Evolutionary conservation across 257 asterid species (phyloP), one percentile per base, ranked within the genome.

Genomic region (Datura wrightii): DNA sequence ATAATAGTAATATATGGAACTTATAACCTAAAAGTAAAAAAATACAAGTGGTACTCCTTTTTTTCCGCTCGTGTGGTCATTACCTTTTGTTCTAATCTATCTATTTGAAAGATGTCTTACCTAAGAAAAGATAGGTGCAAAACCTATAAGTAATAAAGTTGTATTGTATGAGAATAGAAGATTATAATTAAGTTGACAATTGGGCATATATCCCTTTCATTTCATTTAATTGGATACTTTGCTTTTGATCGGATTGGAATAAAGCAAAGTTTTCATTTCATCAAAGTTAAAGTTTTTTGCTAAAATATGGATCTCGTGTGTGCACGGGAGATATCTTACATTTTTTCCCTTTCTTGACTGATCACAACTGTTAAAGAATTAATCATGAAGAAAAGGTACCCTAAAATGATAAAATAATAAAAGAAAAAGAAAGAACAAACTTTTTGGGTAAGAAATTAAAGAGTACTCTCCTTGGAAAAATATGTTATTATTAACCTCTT

Each of bases 21-120:
- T 39, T 65, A 14, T 60, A 50, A 82, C 42, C 53, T 65, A 31
- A 87, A 84, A 85, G 85, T 87, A 76, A 76, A 50, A 50, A 52
- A 50, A 76, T 50, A 52, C 44, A 69, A 69, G 79, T 31, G 39
- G 82, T 76, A 52, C 24, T 50, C 46, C 24, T 50, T 50, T 76
- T 76, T 48, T 63, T 76, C 42, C 82, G 82, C 88, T 84, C 91
- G 92, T 90, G 92, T 85, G 88, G 79, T 39, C 82, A 84, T 84
- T 76, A 39, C 76, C 80, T 72, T 79, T 82, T 71, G 71, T 36
- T 83, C 65, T 70, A 5, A 76, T 76, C 82, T 60, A 60, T 60
- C 67, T 31, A 76, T 24, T 76, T 15, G 50, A 76, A 76, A 66
- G n/a, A 83, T 69, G 54, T 54, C 37, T 36, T 9, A 48, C 36